Percentiles rank a stretch among this genome's conserved stretches.
phyloP scores from a whole-genome alignment of 2,329 filamentous ascomycete genomes.

The Blastomyces parvus region DNA sequence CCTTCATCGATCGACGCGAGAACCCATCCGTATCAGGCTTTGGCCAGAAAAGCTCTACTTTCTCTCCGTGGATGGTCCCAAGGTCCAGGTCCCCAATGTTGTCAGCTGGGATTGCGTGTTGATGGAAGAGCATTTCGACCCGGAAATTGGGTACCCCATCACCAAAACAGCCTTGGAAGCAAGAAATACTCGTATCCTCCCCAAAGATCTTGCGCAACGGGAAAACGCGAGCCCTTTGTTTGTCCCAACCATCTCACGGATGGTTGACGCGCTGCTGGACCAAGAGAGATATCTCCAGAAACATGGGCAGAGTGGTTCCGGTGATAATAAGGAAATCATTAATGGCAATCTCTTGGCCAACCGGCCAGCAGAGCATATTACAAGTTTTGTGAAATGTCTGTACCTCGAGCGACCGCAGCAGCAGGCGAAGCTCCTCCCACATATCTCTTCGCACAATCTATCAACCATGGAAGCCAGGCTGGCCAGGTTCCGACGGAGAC shows the following conservation, averaged over 20 bases:
- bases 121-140: constrained; percentile 4
- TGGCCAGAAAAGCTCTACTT: constrained; percentile 9
- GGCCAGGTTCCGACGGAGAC: constrained; percentile 2
- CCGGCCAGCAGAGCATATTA: constrained; percentile 1
- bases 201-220: constrained; percentile 1
- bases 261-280: constrained; percentile 6
- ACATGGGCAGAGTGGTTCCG: background rate
- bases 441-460: constrained; percentile 4
- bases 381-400: background rate
- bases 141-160: background rate
- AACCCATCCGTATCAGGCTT: constrained; percentile 4
- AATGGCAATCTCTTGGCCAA: background rate
- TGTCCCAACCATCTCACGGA: constrained; percentile 5
- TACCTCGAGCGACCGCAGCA: constrained; percentile 1
- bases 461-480: constrained; percentile 6
- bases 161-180: constrained; percentile 2
- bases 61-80: constrained; percentile 1
- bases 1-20: background rate
- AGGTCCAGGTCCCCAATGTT: constrained; percentile 5
- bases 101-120: constrained; percentile 1
- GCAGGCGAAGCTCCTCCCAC: constrained; percentile 4
- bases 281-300: constrained; percentile 3
- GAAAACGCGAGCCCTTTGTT: constrained; percentile 4
- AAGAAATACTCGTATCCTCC: constrained; percentile 3
- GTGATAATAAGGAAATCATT: background rate